These are phyloP conservation scores for Sedum album DNA, from an alignment of 164 flowering plant genomes.

Conservation along the genomic window DNA sequence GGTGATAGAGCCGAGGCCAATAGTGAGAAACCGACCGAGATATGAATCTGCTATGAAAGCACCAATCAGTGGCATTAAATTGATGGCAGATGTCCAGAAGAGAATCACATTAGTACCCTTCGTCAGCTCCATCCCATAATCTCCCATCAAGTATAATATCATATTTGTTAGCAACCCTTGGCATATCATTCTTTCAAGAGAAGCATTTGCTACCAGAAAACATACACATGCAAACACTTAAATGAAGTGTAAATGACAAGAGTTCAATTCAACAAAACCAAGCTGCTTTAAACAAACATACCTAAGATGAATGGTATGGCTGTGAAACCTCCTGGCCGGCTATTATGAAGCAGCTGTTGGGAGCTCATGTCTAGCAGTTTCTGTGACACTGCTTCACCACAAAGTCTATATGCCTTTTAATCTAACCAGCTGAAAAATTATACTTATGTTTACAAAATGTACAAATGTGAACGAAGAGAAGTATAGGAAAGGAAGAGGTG, in stretches of 20 bases:
- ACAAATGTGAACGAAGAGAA: background rate
- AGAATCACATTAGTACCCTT: slow-evolving; percentile 37
- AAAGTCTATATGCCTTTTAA: background rate
- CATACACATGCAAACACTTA: background rate
- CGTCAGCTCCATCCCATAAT: slow-evolving; percentile 29
- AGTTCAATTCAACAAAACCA: background rate
- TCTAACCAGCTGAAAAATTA: background rate
- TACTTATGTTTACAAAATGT: background rate
- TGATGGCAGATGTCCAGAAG: slow-evolving; percentile 47
- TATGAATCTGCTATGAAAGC: slow-evolving; percentile 65
- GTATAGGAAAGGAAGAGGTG: background rate
- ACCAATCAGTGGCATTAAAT: slow-evolving; percentile 46
- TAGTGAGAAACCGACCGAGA: slow-evolving; percentile 55
- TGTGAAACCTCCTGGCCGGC: background rate
- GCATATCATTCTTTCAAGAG: slow-evolving; percentile 61
- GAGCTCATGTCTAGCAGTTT: background rate
- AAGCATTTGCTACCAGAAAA: slow-evolving; percentile 45
- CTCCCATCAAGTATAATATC: slow-evolving; percentile 46
- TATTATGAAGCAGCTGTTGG: background rate
- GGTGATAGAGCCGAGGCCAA: slow-evolving; percentile 43
- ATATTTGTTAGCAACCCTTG: slow-evolving; percentile 52
- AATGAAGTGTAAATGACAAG: background rate
- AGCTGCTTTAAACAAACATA: background rate
- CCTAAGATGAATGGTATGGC: slow-evolving; percentile 10
- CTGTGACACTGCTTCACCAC: background rate